Evolutionary conservation across 208 protist genomes (phyloP).

Genomic region (Leptomonas pyrrhocoris): DNA sequence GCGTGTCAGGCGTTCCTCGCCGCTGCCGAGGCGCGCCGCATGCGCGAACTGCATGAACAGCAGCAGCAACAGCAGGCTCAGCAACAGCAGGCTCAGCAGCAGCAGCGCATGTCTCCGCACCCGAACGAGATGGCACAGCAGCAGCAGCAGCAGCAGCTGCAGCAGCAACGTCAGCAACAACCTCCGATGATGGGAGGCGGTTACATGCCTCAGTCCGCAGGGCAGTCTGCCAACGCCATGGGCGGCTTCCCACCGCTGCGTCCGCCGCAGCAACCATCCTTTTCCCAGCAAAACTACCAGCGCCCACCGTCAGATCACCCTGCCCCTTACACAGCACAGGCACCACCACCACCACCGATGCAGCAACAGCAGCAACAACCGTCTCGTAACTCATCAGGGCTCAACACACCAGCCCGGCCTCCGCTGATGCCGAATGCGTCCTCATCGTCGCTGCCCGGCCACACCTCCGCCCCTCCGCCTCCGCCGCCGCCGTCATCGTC

Average conservation of each 20-base stretch:
- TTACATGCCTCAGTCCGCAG: conserved; percentile 15
- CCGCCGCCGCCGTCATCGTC: background rate
- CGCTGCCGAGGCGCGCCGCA: conserved; percentile 36
- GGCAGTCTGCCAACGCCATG: conserved; percentile 4
- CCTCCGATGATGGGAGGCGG: conserved; percentile 2
- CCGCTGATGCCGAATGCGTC: conserved; percentile 17
- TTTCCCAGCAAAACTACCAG: background rate
- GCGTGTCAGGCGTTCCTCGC: conserved; percentile 50
- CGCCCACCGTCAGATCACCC: background rate
- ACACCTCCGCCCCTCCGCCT: conserved; percentile 1
- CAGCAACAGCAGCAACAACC: background rate
- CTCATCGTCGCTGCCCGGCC: conserved; percentile 5
- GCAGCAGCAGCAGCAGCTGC: conserved; percentile 12
- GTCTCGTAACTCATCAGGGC: background rate
- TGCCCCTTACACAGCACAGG: background rate
- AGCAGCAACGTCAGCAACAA: background rate
- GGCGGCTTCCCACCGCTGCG: background rate
- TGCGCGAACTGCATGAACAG: conserved; percentile 30
- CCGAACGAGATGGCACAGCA: conserved; percentile 11
- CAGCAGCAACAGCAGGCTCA: conserved; percentile 43
- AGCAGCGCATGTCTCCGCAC: conserved; percentile 18
- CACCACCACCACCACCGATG: background rate
- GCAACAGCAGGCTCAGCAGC: conserved; percentile 27
- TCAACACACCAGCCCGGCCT: conserved; percentile 8
- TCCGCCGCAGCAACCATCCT: background rate